Conservation (phyloP, 2,329 filamentous ascomycete species). For the Monosporascus sp. region DNA sequence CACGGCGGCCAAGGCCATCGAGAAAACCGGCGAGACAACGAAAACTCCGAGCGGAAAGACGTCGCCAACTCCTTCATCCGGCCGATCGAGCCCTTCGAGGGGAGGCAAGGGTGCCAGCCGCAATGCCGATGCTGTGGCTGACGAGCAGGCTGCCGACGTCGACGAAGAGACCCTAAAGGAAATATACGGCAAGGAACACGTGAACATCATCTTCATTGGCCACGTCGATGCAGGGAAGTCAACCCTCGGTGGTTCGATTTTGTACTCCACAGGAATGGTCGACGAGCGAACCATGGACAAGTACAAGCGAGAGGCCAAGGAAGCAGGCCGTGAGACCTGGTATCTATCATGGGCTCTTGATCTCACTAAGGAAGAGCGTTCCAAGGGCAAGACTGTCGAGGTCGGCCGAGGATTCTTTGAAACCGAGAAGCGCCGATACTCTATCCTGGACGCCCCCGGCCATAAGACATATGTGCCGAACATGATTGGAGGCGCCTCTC, state of each 20-base stretch:
- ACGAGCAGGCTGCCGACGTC: slow-evolving; percentile 73
- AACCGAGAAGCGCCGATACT: slow-evolving; percentile 93
- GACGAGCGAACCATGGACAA: slow-evolving; percentile 98
- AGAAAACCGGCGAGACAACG: slow-evolving; percentile 74
- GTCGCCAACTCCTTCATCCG: slow-evolving; percentile 77
- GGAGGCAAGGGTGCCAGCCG: slow-evolving; percentile 50
- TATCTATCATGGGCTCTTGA: slow-evolving; percentile 98
- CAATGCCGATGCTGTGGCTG: slow-evolving; percentile 76
- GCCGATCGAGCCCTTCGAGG: slow-evolving; percentile 72
- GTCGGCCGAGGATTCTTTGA: slow-evolving; percentile 95
- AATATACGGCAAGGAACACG: slow-evolving; percentile 87
- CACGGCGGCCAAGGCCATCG: slow-evolving; percentile 82
- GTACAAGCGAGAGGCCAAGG: slow-evolving; percentile 95
- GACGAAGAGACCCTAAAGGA: slow-evolving; percentile 74
- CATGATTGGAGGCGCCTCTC: slow-evolving; percentile 95
- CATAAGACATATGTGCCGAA: slow-evolving; percentile 98
- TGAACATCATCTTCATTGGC: slow-evolving; percentile 97
- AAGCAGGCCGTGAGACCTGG: slow-evolving; percentile 94
- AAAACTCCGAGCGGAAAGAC: slow-evolving; percentile 57
- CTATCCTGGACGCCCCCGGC: slow-evolving; percentile 91
- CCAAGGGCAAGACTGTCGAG: slow-evolving; percentile 97
- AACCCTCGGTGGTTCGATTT: slow-evolving; percentile 86
- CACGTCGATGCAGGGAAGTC: slow-evolving; percentile 99
- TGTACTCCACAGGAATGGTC: slow-evolving; percentile 97
- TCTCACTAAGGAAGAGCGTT: slow-evolving; percentile 90